phyloP scores from a whole-genome alignment of 163 green algal genomes.

The Scenedesmus sp. region DNA sequence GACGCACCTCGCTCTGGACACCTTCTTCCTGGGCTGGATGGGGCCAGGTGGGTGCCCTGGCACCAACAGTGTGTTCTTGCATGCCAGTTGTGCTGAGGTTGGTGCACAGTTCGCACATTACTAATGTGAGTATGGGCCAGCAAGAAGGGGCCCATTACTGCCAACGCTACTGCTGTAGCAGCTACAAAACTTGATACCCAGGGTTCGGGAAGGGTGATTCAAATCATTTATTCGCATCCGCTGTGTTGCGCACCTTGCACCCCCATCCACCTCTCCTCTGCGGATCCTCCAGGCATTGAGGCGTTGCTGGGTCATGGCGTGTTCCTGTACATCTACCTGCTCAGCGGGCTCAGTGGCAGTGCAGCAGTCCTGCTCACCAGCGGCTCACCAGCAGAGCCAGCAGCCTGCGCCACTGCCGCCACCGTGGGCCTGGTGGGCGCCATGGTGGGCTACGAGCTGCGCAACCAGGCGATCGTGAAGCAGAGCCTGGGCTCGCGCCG shows the following conservation, averaged over 20 bases:
- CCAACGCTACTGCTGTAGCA: no score
- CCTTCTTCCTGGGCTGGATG: slow-evolving; percentile 26
- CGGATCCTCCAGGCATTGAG: slow-evolving; percentile 38
- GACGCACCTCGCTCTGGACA: slow-evolving; percentile 45
- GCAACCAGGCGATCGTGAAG: slow-evolving; percentile 33
- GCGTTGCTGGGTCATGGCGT: slow-evolving; percentile 48
- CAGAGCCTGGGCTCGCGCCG: slow-evolving; percentile 19
- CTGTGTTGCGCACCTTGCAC: not conserved
- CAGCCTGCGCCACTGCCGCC: slow-evolving; percentile 29
- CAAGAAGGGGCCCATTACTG: no score
- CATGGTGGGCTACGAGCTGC: slow-evolving; percentile 53
- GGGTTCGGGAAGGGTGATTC: no score
- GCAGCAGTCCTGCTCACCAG: slow-evolving; percentile 31
- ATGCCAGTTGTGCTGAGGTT: no score
- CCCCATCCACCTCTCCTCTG: not conserved
- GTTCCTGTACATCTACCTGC: slow-evolving; percentile 55
- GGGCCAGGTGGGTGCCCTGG: slow-evolving; percentile 4
- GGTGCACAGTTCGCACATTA: no score
- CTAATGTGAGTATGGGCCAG: no score
- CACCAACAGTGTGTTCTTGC: no score
- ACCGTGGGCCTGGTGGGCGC: slow-evolving; percentile 36
- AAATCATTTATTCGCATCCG: no score
- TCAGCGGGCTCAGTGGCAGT: slow-evolving; percentile 26
- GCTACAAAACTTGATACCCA: no score
- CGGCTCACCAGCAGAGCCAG: not conserved